phyloP scores from a whole-genome alignment of 345 rosid genomes.

The Brassica cretica region DNA sequence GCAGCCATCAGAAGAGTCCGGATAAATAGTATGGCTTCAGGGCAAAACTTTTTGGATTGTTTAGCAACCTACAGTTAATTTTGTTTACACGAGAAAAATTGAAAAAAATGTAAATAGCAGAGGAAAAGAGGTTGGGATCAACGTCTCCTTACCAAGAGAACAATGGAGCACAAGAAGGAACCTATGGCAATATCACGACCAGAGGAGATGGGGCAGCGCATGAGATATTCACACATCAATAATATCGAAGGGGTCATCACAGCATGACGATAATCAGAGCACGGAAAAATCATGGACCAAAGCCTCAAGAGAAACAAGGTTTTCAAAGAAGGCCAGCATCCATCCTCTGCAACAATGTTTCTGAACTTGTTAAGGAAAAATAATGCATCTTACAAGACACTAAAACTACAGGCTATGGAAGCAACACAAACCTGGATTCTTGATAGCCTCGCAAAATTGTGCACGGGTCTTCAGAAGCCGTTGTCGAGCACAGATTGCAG shows the following conservation, averaged over 20 bases:
- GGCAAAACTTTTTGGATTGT: slow-evolving; percentile 78
- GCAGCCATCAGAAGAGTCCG: slow-evolving; percentile 64
- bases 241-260: slow-evolving; percentile 87
- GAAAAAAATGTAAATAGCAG: not conserved
- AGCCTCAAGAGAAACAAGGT: slow-evolving; percentile 80
- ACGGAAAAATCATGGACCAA: slow-evolving; percentile 93
- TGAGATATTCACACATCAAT: slow-evolving; percentile 92
- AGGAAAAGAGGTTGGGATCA: slow-evolving; percentile 1
- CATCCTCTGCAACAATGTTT: slow-evolving; percentile 51
- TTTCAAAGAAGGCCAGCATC: slow-evolving; percentile 91
- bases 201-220: slow-evolving; percentile 77
- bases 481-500: slow-evolving; percentile 96
- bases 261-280: slow-evolving; percentile 91
- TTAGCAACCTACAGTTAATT: slow-evolving; percentile 51
- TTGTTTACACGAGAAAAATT: slow-evolving; percentile 6
- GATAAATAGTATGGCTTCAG: slow-evolving; percentile 80
- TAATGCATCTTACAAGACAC: not conserved
- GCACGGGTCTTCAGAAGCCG: slow-evolving; percentile 61
- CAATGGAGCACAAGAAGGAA: slow-evolving; percentile 81
- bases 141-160: slow-evolving; percentile 60
- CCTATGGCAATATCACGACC: slow-evolving; percentile 87
- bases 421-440: slow-evolving; percentile 60
- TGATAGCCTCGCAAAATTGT: slow-evolving; percentile 72
- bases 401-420: slow-evolving; percentile 1
- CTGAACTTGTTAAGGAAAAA: slow-evolving; percentile 12